Evolutionary conservation across 306 rosid species (phyloP).

Genomic region (Neltuma alba): DNA sequence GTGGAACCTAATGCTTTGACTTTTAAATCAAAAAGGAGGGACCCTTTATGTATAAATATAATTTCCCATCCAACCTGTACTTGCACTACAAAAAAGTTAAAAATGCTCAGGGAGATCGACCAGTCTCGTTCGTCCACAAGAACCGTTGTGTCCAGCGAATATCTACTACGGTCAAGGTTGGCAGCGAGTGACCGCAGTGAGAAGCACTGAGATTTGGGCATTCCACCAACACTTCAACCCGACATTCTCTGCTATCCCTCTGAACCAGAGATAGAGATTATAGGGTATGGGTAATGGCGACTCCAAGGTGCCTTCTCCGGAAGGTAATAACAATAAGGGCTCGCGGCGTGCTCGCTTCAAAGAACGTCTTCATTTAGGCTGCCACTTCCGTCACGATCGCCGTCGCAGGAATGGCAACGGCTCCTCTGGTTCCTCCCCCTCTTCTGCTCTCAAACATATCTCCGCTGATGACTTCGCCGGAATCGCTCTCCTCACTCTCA

Average conservation of each 20-base stretch:
- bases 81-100: no score
- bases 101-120: no score
- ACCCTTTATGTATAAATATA: no score
- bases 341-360: slow-evolving; percentile 65
- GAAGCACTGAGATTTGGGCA: not conserved
- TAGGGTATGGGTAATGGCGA: slow-evolving; percentile 59
- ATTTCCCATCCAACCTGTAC: no score
- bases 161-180: not conserved
- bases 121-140: not conserved
- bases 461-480: slow-evolving; percentile 68
- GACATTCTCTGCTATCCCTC: not conserved
- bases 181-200: not conserved
- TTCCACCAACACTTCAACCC: not conserved
- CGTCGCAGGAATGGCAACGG: slow-evolving; percentile 27
- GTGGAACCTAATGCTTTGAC: no score
- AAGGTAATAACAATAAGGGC: slow-evolving; percentile 33
- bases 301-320: slow-evolving; percentile 46
- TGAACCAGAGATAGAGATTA: not conserved
- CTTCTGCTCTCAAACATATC: slow-evolving; percentile 45
- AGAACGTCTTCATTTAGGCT: slow-evolving; percentile 49
- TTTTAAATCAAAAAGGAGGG: no score
- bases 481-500: slow-evolving; percentile 76
- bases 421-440: slow-evolving; percentile 7
- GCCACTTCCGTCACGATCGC: slow-evolving; percentile 28
- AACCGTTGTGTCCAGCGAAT: not conserved